Conservation (phyloP, 2,329 filamentous ascomycete species). For the Penicillium sp. region DNA sequence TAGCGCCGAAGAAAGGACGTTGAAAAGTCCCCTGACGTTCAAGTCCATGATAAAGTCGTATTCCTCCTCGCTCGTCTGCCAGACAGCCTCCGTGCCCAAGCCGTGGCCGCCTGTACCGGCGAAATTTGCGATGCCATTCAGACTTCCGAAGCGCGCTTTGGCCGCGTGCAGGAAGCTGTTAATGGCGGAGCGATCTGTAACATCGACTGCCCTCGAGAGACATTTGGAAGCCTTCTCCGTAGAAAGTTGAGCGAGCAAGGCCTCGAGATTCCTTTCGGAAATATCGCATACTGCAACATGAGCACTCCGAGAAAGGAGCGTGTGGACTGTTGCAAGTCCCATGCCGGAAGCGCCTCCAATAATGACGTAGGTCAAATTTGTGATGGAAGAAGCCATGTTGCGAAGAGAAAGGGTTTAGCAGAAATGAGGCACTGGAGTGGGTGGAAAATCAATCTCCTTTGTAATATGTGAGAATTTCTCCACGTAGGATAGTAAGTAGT, state of each 20-base stretch:
- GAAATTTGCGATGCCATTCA: background rate
- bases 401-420: too few relatives aligned
- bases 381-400: background rate
- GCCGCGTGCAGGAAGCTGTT: background rate
- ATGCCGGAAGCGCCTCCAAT: background rate
- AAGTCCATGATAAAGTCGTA: background rate
- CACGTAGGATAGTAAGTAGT: background rate
- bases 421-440: background rate
- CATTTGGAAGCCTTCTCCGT: background rate
- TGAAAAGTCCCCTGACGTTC: background rate
- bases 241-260: background rate
- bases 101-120: background rate
- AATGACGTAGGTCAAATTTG: background rate
- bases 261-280: background rate
- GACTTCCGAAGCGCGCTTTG: background rate
- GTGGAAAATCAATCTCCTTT: background rate
- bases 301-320: background rate
- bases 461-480: background rate
- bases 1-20: background rate
- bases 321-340: background rate
- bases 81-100: background rate
- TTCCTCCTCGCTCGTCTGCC: background rate
- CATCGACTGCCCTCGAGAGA: background rate
- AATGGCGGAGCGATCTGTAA: background rate
- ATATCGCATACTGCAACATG: background rate